Conservation (phyloP, 129 eudicot genomes). For the Flaveria ramosissima region DNA sequence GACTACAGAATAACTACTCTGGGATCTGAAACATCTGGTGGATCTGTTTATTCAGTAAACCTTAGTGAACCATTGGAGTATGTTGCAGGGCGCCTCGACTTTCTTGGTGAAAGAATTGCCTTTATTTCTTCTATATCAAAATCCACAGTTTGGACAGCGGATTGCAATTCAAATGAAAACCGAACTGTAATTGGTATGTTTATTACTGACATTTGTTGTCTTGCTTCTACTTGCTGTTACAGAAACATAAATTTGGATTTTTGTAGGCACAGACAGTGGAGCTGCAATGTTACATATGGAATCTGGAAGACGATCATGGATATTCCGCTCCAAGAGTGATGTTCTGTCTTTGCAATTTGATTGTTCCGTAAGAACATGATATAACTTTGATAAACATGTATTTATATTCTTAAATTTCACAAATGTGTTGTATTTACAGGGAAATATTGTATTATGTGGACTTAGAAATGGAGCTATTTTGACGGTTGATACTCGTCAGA, state of each 20-base stretch:
- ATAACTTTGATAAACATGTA: neutral
- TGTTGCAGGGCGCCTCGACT: conserved; percentile 22
- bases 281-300: conserved; percentile 64
- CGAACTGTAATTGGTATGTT: conserved; percentile 68
- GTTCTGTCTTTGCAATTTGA: conserved; percentile 72
- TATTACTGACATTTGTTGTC: neutral
- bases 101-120: conserved; percentile 35
- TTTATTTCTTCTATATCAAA: conserved; percentile 41
- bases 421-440: conserved; percentile 43
- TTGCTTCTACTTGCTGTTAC: neutral
- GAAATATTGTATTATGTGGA: conserved; percentile 67
- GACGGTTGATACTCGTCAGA: conserved; percentile 74
- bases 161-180: conserved; percentile 45
- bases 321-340: conserved; percentile 78
- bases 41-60: conserved; percentile 65
- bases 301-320: conserved; percentile 51
- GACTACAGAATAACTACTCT: conserved; percentile 74
- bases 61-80: conserved; percentile 59
- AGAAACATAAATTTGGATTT: conserved; percentile 19
- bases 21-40: conserved; percentile 74
- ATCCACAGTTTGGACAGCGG: conserved; percentile 83
- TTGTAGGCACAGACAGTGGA: conserved; percentile 75
- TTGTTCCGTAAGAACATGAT: conserved; percentile 51
- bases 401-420: neutral
- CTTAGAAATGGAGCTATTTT: conserved; percentile 83